Percentiles rank a stretch among this genome's conserved stretches.
Conservation (phyloP, 768 basidiomycete species). For the Cubamyces sp. region DNA sequence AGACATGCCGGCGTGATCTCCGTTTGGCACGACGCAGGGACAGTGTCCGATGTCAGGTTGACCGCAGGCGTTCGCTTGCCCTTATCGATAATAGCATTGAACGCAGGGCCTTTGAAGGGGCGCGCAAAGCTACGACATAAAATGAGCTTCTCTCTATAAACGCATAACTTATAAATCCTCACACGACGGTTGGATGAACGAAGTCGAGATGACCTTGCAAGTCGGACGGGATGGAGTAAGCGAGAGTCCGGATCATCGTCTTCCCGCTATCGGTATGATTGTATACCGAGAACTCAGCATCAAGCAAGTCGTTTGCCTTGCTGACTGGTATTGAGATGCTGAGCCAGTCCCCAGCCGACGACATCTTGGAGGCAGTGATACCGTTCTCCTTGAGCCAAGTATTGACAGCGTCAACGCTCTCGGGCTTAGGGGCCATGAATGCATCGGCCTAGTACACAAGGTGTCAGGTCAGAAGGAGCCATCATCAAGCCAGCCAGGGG, state of each 20-base stretch:
- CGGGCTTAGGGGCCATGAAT: slow-evolving; percentile 33
- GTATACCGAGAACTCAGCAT: slow-evolving; percentile 41
- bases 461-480: neutral
- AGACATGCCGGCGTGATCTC: slow-evolving; percentile 36
- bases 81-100: slow-evolving; percentile 33
- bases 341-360: slow-evolving; percentile 43
- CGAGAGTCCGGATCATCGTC: slow-evolving; percentile 39
- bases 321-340: slow-evolving; percentile 37
- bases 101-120: slow-evolving; percentile 16
- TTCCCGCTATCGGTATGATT: slow-evolving; percentile 35
- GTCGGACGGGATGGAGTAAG: slow-evolving; percentile 41
- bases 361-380: slow-evolving; percentile 28
- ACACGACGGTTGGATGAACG: slow-evolving; percentile 39
- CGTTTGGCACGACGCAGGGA: slow-evolving; percentile 33
- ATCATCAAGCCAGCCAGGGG: neutral
- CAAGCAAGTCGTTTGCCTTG: slow-evolving; percentile 41
- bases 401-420: slow-evolving; percentile 33
- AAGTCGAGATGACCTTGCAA: slow-evolving; percentile 37
- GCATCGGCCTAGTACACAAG: slow-evolving; percentile 28
- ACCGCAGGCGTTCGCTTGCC: neutral
- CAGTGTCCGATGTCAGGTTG: slow-evolving; percentile 31
- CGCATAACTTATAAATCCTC: slow-evolving; percentile 32
- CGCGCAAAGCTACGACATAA: slow-evolving; percentile 44
- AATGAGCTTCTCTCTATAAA: neutral
- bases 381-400: slow-evolving; percentile 35